These are phyloP conservation scores for Russula vinacea DNA, from an alignment of 768 basidiomycete species.

Conservation along the genomic window DNA sequence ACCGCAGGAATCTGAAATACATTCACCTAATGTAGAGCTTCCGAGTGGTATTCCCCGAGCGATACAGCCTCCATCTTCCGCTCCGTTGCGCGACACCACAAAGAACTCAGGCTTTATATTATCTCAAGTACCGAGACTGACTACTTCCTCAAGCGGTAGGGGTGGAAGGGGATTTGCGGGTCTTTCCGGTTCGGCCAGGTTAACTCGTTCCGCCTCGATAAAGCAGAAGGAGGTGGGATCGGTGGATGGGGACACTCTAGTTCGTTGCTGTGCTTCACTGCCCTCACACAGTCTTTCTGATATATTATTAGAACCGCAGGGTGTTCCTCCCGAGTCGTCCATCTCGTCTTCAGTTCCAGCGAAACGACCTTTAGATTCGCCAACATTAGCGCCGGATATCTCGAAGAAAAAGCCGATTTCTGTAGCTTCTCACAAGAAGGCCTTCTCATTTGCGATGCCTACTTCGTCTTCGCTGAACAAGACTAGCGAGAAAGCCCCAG, in stretches of 20 bases:
- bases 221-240: conserved; percentile 13
- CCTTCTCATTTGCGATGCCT: conserved; percentile 29
- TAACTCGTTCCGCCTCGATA: conserved; percentile 24
- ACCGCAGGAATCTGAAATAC: neutral
- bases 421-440: conserved; percentile 14
- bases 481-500: conserved; percentile 14
- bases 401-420: conserved; percentile 11
- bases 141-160: neutral
- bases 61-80: neutral
- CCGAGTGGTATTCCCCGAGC: neutral
- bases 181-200: conserved; percentile 5
- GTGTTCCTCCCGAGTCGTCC: neutral
- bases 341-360: conserved; percentile 7
- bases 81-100: neutral
- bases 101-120: neutral
- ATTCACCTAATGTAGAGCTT: neutral
- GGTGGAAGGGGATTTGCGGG: conserved; percentile 4
- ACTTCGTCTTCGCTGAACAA: conserved; percentile 29
- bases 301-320: conserved; percentile 5
- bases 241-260: neutral
- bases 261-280: conserved; percentile 13
- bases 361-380: neutral
- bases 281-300: conserved; percentile 6
- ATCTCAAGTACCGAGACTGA: conserved; percentile 5
- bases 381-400: neutral